These are phyloP conservation scores for Castanea mollissima DNA, from an alignment of 306 rosid genomes.

Conservation along the genomic window DNA sequence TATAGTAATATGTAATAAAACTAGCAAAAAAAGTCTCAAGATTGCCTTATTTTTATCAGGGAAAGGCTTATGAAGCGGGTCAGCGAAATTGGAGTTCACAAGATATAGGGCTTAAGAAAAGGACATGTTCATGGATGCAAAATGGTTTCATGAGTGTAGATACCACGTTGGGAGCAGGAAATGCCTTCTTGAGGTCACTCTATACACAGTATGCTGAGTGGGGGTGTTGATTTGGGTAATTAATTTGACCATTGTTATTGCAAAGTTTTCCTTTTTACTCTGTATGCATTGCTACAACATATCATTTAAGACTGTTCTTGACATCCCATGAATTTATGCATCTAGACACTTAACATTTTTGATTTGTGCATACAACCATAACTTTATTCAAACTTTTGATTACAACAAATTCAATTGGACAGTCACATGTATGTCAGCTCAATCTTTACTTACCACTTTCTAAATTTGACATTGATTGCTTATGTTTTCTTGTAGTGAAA, in stretches of 20 bases:
- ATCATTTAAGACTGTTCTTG: slow-evolving; percentile 2
- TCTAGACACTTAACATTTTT: not conserved
- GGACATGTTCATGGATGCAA: slow-evolving; percentile 85
- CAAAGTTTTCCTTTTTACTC: slow-evolving; percentile 17
- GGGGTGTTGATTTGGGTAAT: slow-evolving; percentile 97
- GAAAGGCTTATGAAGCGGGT: slow-evolving; percentile 59
- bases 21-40: not conserved
- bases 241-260: slow-evolving; percentile 7
- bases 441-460: not conserved
- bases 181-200: slow-evolving; percentile 82
- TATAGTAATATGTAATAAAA: not conserved
- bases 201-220: slow-evolving; percentile 79
- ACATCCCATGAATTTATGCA: slow-evolving; percentile 8
- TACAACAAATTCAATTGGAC: not conserved
- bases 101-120: slow-evolving; percentile 71
- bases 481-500: slow-evolving; percentile 63
- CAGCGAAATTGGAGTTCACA: slow-evolving; percentile 71
- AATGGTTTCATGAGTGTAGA: slow-evolving; percentile 95
- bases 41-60: slow-evolving; percentile 43
- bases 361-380: not conserved
- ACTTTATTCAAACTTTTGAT: not conserved
- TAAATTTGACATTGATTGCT: slow-evolving; percentile 18
- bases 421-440: slow-evolving; percentile 1
- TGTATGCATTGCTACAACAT: not conserved
- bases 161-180: slow-evolving; percentile 74